Percentiles rank a stretch among this genome's conserved stretches.
Evolutionary conservation across 306 rosid species (phyloP).

Genomic region (Fragaria iinumae): DNA sequence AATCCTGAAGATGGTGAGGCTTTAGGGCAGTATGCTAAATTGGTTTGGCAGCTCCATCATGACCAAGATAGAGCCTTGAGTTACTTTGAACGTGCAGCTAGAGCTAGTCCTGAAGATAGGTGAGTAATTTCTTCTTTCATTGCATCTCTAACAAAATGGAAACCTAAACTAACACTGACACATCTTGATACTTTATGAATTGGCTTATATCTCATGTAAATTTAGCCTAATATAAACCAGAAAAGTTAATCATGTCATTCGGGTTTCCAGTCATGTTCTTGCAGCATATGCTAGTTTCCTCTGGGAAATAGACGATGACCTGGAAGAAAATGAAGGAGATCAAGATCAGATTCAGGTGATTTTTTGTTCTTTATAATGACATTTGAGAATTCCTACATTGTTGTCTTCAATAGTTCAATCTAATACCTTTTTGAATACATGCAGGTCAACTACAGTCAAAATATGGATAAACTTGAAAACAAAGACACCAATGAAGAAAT

Average conservation of each 20-base stretch:
- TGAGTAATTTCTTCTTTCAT: slow-evolving; percentile 25
- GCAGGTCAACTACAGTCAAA: slow-evolving; percentile 43
- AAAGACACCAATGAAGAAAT: slow-evolving; percentile 25
- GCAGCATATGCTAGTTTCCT: slow-evolving; percentile 87
- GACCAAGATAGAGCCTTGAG: slow-evolving; percentile 62
- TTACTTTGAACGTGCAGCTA: slow-evolving; percentile 72
- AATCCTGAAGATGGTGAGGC: slow-evolving; percentile 73
- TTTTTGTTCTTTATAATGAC: slow-evolving; percentile 1
- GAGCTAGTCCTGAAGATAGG: slow-evolving; percentile 66
- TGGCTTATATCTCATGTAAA: neutral
- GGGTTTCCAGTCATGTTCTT: slow-evolving; percentile 63
- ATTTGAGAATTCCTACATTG: slow-evolving; percentile 13
- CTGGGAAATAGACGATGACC: slow-evolving; percentile 59
- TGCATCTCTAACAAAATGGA: slow-evolving; percentile 8
- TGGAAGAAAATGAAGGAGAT: slow-evolving; percentile 33
- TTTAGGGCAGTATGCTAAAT: slow-evolving; percentile 60
- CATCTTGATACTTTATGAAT: neutral
- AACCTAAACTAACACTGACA: slow-evolving; percentile 6
- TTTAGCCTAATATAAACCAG: neutral
- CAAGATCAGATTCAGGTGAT: slow-evolving; percentile 41
- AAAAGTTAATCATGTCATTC: neutral
- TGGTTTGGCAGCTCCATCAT: slow-evolving; percentile 66
- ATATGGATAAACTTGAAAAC: slow-evolving; percentile 19
- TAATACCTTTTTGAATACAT: slow-evolving; percentile 20
- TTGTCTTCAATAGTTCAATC: slow-evolving; percentile 9